Evolutionary conservation across 108 stramenopile genomes (phyloP), one percentile per base, ranked within the genome.

Genomic region (Nitzschia palea): DNA sequence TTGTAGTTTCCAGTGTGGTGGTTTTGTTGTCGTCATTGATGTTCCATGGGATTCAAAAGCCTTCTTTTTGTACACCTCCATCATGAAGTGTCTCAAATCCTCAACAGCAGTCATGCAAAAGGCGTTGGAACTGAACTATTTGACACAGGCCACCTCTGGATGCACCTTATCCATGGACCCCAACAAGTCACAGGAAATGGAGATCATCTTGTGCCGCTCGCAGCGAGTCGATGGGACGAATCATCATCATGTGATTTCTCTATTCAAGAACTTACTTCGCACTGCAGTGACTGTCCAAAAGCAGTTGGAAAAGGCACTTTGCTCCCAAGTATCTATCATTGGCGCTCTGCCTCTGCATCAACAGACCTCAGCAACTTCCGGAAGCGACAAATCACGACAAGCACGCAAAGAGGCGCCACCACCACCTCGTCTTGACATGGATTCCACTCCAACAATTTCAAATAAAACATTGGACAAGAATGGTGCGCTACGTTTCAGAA

Each of bases 81-180:
- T 67, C 36, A 54, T 67, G 33, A 55, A 40, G 6, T 67, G 50
- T 26, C 35, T 44, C 8, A 18, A 36, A 10, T 40, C 35, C 12
- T 40, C 59, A 12, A 35, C 67, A 31, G 30, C 26, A 5, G 54
- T 61, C 14, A 50, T 70, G 69, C 35, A 32, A n/a, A 61, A 70
- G 32, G 69, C 69, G 5, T 23, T 70, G 36, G 33, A 55, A 43
- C 45, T 61, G 14, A 70, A 70, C 56, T 60, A 70, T 36, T 17
- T 70, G 4, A 37, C 23, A 14, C 56, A 29, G 15, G 35, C 28
- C 10, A 48, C 40, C 12, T 25, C 50, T 12, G 59, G 69, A 15
- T 61, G 30, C 25, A 36, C 37, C 20, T 28, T 70, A 47, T n/a
- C 69, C 8, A 32, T 70, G 30, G 48, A 70, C 29, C 55, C 67